A percentile compares a stretch with the other conserved stretches of the same genome.
These are phyloP conservation scores for Radiomyces spectabilis DNA, from an alignment of 192 early-diverging fungal species.

Conservation along the genomic window DNA sequence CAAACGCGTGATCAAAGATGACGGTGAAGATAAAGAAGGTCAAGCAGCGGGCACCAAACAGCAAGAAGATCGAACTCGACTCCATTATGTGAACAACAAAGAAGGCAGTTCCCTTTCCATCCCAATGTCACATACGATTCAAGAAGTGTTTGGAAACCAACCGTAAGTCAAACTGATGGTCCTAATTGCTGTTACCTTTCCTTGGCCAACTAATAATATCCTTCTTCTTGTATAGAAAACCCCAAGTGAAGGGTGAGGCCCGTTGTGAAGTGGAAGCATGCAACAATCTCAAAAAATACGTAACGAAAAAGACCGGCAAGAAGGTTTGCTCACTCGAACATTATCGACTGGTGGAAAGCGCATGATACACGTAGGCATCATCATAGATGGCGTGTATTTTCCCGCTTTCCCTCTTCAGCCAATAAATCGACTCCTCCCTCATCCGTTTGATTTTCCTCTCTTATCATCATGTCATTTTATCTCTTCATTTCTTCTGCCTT, in stretches of 20 bases:
- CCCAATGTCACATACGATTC: neutral
- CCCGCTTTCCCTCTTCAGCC: too few relatives aligned
- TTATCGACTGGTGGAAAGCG: slow-evolving; percentile 14
- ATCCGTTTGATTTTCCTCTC: too few relatives aligned
- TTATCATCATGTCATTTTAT: too few relatives aligned
- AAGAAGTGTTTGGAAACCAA: neutral
- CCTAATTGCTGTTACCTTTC: too few relatives aligned
- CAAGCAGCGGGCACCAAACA: neutral
- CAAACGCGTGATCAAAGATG: slow-evolving; percentile 52
- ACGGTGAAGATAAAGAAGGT: slow-evolving; percentile 25
- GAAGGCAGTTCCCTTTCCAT: neutral
- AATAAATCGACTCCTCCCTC: too few relatives aligned
- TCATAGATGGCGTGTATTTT: too few relatives aligned
- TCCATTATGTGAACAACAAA: neutral
- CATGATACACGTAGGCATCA: too few relatives aligned
- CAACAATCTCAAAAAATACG: slow-evolving; percentile 10
- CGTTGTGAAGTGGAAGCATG: slow-evolving; percentile 16
- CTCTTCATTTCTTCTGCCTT: too few relatives aligned
- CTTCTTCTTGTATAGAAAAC: neutral
- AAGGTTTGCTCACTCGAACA: slow-evolving; percentile 18
- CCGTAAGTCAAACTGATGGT: too few relatives aligned
- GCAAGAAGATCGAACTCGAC: slow-evolving; percentile 5
- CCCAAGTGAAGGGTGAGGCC: neutral
- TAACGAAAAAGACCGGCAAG: slow-evolving; percentile 11
- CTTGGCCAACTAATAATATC: neutral